phyloP scores from a whole-genome alignment of 192 early-diverging fungal genomes.

The Coemansia asiatica region DNA sequence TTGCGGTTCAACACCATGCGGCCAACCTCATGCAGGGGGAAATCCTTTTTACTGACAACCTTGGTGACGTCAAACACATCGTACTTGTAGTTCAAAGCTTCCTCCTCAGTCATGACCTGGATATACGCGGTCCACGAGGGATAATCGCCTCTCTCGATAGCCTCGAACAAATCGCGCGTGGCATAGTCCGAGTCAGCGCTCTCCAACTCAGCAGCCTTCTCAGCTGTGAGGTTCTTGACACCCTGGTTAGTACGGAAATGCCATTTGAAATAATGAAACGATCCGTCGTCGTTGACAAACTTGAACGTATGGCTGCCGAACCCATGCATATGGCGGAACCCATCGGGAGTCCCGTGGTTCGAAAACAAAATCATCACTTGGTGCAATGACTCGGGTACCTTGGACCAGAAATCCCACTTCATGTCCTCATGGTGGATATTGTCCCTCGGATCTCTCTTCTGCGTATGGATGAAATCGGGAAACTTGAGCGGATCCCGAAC shows the following conservation, averaged over 20 bases:
- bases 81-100: conserved; percentile 63
- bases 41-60: conserved; percentile 64
- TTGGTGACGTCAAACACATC: conserved; percentile 69
- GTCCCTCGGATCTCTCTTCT: conserved; percentile 63
- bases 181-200: background rate
- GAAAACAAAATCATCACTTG: conserved; percentile 70
- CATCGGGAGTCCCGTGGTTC: conserved; percentile 74
- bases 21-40: conserved; percentile 66
- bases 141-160: conserved; percentile 57
- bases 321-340: conserved; percentile 69
- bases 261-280: conserved; percentile 75
- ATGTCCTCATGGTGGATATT: conserved; percentile 56
- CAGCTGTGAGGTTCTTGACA: background rate
- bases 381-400: conserved; percentile 65
- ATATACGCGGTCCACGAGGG: conserved; percentile 67
- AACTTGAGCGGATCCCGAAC: conserved; percentile 58
- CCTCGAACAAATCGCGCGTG: conserved; percentile 6
- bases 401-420: conserved; percentile 65
- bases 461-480: conserved; percentile 62
- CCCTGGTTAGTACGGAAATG: conserved; percentile 71
- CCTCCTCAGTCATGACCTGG: conserved; percentile 63
- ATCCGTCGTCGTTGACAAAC: conserved; percentile 63
- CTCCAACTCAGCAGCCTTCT: conserved; percentile 1
- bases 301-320: conserved; percentile 69
- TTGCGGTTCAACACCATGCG: conserved; percentile 69